Base-by-base conservation (phyloP, 495 filamentous ascomycete species). In the Hyphodiscus hymeniophilus region DNA sequence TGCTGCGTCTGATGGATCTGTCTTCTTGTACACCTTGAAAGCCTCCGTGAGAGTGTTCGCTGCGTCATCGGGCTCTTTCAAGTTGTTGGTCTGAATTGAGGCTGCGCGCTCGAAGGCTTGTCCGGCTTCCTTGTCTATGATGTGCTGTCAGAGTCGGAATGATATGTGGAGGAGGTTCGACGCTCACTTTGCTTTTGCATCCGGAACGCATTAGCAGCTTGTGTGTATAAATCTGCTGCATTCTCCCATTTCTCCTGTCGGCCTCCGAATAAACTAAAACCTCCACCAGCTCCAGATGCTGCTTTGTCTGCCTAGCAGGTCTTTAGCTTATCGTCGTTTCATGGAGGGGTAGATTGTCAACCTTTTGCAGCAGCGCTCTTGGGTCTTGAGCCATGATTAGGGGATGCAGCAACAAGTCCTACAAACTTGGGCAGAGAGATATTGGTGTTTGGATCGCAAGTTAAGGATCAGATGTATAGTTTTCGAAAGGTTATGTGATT, bases 51-150 rank as follows among this genome's bases (percentile, higher is more conserved):
- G 69, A 38, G 80, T 79, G 61, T 91, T 91, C 30, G 90, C 89
- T 24, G 84, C 85, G 60, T 95, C 89, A 61, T 92, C 85, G 36
- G 85, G 85, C 60, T 95, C 89, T 62, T 85, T 88, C 35, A 94
- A 75, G 48, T 88, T 79, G 40, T 81, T 73, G 5, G 59, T 72
- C 65, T 92, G 86, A 36, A 95, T 78, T 3, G 70, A 56, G 17
- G 89, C 89, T 11, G 87, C 87, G 52, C 81, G 79, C 63, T 90
- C 85, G 54, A 89, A 90, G 5, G 83, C 77, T 51, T 76, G 69
- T 11, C 88, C 89, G 18, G 89, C 87, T 72, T 92, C 85, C 54
- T 79, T 83, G 67, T 80, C 85, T 89, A 42, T 51, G 28, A 30
- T 31, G 38, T 5, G 21, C 4, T 20, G 46, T 51, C 22, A 52